A percentile compares a stretch with the other conserved stretches of the same genome.
Evolutionary conservation across 2,329 filamentous ascomycete genomes (phyloP).

Genomic region (Aspergillus nomiae): DNA sequence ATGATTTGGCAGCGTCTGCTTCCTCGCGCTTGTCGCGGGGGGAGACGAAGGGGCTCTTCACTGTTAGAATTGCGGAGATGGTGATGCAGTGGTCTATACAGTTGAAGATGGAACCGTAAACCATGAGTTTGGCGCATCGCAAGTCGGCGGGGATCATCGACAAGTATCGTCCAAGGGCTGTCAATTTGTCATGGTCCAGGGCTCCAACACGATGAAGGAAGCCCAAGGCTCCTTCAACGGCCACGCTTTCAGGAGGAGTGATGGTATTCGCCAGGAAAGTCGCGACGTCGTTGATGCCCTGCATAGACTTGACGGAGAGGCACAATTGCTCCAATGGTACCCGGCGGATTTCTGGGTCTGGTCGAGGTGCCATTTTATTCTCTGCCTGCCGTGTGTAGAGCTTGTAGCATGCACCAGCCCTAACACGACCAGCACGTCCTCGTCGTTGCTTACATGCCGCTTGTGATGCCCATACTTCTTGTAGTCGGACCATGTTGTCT

Average conservation of each 20-base stretch:
- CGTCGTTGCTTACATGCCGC: conserved; percentile 93
- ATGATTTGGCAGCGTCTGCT: conserved; percentile 72
- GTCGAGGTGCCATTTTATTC: conserved; percentile 77
- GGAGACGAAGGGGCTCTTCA: conserved; percentile 81
- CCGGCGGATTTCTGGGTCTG: conserved; percentile 89
- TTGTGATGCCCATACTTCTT: conserved; percentile 92
- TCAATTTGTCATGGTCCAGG: conserved; percentile 81
- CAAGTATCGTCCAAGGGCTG: conserved; percentile 88
- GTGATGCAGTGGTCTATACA: conserved; percentile 87
- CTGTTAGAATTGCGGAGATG: conserved; percentile 89
- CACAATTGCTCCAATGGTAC: conserved; percentile 94
- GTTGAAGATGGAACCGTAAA: conserved; percentile 91
- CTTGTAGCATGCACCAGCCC: conserved; percentile 91
- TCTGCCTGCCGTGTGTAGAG: conserved; percentile 88
- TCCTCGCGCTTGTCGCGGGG: conserved; percentile 82
- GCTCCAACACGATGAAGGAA: conserved; percentile 85
- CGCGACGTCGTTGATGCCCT: conserved; percentile 76
- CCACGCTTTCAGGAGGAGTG: conserved; percentile 81
- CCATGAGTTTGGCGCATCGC: conserved; percentile 89
- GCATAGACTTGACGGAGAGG: conserved; percentile 90
- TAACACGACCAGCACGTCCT: conserved; percentile 89
- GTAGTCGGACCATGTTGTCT: conserved; percentile 90
- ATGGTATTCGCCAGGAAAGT: conserved; percentile 81
- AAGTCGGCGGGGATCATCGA: conserved; percentile 93
- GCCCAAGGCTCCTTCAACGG: conserved; percentile 81